These are phyloP conservation scores for Euphorbia tirucalli DNA, from an alignment of 345 rosid genomes.

Conservation along the genomic window DNA sequence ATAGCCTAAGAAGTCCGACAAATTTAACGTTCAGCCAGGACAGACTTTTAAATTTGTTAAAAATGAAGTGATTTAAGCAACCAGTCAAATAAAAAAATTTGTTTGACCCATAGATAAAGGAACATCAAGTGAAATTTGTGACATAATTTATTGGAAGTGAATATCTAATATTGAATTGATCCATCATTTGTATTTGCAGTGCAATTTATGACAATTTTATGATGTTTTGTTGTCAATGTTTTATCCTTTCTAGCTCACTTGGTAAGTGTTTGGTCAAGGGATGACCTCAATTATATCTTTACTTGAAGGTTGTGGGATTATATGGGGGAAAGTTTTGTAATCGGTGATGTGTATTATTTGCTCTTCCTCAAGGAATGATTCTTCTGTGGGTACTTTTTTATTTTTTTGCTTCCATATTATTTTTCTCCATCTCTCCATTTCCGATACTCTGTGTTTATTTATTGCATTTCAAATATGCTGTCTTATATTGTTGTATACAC, in stretches of 20 bases:
- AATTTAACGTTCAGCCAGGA: background rate
- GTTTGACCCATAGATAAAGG: background rate
- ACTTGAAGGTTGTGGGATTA: background rate
- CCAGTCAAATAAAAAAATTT: too few species aligned
- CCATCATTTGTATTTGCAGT: background rate
- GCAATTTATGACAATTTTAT: background rate
- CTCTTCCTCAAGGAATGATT: background rate
- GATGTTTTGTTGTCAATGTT: background rate
- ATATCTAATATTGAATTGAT: background rate
- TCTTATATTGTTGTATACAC: constrained; percentile 13
- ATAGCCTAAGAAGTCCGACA: background rate
- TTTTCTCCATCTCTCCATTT: background rate
- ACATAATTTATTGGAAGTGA: background rate
- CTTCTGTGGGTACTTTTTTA: background rate
- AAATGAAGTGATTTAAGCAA: background rate
- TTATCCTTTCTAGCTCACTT: background rate
- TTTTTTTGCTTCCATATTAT: background rate
- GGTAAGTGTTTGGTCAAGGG: background rate
- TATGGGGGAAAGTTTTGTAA: background rate
- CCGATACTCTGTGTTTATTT: background rate
- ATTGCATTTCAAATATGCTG: background rate
- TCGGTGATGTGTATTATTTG: background rate
- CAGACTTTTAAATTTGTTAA: background rate
- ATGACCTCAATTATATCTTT: background rate
- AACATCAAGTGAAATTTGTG: background rate